phyloP scores from a whole-genome alignment of 164 flowering plant species.

The Magnolia kwangsiensis region DNA sequence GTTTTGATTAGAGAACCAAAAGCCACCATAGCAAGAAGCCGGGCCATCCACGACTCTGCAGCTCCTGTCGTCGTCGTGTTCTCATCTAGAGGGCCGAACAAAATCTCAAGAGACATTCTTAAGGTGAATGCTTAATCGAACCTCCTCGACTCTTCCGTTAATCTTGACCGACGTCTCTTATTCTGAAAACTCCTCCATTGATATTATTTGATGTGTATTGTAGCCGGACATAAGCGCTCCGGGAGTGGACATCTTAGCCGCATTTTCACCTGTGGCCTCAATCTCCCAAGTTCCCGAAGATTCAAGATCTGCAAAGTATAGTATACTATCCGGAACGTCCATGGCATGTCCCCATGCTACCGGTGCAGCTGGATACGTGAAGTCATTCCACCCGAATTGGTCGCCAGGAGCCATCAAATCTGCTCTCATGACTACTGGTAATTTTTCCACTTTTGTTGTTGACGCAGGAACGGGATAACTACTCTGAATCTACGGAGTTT shows the following conservation, averaged over 20 bases:
- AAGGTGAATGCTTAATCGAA: conserved; percentile 34
- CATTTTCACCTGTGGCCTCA: neutral
- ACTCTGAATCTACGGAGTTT: too few species aligned
- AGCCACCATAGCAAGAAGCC: neutral
- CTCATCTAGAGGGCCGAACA: conserved; percentile 75
- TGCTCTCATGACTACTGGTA: conserved; percentile 14
- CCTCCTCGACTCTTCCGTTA: neutral
- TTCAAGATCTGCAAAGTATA: neutral
- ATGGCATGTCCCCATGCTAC: conserved; percentile 9
- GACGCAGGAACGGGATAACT: too few species aligned
- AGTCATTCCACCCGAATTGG: conserved; percentile 11
- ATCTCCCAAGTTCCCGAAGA: neutral
- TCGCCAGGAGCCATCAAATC: conserved; percentile 10
- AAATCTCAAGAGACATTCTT: conserved; percentile 40
- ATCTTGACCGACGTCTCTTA: neutral
- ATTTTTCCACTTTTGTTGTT: too few species aligned
- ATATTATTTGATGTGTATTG: neutral
- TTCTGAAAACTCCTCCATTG: neutral
- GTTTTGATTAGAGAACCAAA: neutral
- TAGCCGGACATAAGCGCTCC: conserved; percentile 16
- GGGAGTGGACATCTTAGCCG: conserved; percentile 9
- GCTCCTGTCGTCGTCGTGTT: conserved; percentile 62
- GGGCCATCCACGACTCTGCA: neutral
- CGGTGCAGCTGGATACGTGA: conserved; percentile 10
- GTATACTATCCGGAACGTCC: conserved; percentile 3